Conservation (phyloP, 495 filamentous ascomycete genomes). For the Podospora didyma region DNA sequence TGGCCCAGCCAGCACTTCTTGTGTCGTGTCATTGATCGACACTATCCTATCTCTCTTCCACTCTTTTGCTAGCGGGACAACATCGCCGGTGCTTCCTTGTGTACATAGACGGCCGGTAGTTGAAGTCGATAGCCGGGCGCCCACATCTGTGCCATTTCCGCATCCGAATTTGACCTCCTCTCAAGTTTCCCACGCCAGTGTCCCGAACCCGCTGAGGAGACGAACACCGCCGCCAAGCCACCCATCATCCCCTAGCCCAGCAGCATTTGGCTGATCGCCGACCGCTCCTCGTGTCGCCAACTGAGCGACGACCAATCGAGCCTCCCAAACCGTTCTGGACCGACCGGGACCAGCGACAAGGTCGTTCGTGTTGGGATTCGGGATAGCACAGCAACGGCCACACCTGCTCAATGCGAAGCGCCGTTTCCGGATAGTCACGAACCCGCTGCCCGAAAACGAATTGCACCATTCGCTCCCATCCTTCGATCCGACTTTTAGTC, state of each 20-base stretch:
- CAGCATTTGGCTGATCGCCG: not conserved
- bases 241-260: too few species aligned
- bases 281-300: not conserved
- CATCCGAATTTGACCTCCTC: not conserved
- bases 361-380: not conserved
- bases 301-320: not conserved
- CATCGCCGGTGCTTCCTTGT: too few species aligned
- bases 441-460: not conserved
- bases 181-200: not conserved
- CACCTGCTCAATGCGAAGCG: not conserved
- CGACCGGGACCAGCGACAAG: not conserved
- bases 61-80: too few species aligned
- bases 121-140: not conserved
- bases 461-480: not conserved
- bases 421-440: not conserved
- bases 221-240: not conserved
- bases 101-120: not conserved
- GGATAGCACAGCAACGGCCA: not conserved
- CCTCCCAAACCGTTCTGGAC: not conserved
- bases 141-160: not conserved
- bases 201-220: not conserved
- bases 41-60: not conserved
- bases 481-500: not conserved
- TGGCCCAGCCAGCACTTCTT: too few species aligned
- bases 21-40: not conserved